These are phyloP conservation scores for Leishmania braziliensis DNA, from an alignment of 208 protist species.

Conservation along the genomic window DNA sequence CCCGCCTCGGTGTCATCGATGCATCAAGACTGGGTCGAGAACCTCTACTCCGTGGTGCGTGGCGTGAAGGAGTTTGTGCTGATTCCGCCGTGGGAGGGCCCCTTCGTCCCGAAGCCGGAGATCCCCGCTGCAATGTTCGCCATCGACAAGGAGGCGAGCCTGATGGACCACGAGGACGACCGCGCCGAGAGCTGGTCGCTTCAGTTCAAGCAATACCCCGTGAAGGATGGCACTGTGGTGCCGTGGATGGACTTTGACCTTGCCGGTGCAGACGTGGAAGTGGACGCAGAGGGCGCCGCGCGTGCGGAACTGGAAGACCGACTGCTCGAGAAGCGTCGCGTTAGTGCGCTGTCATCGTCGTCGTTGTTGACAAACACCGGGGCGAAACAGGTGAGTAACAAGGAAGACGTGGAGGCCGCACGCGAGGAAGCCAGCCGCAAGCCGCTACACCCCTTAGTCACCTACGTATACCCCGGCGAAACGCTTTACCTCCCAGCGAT, in stretches of 20 bases:
- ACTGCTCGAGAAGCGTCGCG: slow-evolving; percentile 34
- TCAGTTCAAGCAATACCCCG: slow-evolving; percentile 48
- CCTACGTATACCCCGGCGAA: slow-evolving; percentile 81
- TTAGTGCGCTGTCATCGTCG: background rate
- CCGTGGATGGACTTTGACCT: slow-evolving; percentile 91
- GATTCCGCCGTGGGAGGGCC: slow-evolving; percentile 87
- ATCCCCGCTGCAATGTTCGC: slow-evolving; percentile 66
- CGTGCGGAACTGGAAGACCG: slow-evolving; percentile 24
- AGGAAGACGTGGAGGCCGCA: slow-evolving; percentile 7
- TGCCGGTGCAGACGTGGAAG: slow-evolving; percentile 48
- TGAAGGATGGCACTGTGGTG: slow-evolving; percentile 65
- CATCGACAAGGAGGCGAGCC: slow-evolving; percentile 35
- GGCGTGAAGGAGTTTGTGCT: slow-evolving; percentile 92
- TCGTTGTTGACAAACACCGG: background rate
- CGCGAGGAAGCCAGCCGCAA: slow-evolving; percentile 22
- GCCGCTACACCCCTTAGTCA: slow-evolving; percentile 70
- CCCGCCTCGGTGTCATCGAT: slow-evolving; percentile 79
- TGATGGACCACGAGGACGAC: slow-evolving; percentile 18
- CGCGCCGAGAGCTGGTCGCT: slow-evolving; percentile 27
- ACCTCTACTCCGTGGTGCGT: slow-evolving; percentile 89
- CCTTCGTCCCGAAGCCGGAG: slow-evolving; percentile 83
- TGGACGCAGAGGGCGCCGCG: slow-evolving; percentile 26
- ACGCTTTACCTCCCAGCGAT: slow-evolving; percentile 91
- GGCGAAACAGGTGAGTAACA: background rate
- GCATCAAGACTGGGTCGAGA: slow-evolving; percentile 94